Evolutionary conservation across 495 filamentous ascomycete species (phyloP).

Genomic region (Daldinia grandis): DNA sequence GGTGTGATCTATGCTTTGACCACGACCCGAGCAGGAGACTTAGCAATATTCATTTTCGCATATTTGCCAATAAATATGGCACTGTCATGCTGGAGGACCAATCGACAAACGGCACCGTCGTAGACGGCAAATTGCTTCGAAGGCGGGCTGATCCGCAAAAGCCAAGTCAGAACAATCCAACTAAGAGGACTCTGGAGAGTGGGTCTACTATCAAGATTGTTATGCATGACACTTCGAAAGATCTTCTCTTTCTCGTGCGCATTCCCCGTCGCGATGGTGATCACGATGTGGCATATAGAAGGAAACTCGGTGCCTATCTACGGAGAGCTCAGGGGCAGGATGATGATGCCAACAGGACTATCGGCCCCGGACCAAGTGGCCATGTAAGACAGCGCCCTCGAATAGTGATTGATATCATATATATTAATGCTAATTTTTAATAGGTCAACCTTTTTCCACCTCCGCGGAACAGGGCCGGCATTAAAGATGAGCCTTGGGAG

Average conservation of each 20-base stretch:
- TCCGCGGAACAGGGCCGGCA: neutral
- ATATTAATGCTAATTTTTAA: constrained; percentile 13
- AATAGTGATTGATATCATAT: neutral
- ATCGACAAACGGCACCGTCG: constrained; percentile 91
- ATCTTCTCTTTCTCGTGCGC: constrained; percentile 83
- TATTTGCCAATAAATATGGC: constrained; percentile 80
- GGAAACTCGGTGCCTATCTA: constrained; percentile 67
- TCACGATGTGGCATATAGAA: constrained; percentile 63
- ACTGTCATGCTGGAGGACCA: constrained; percentile 90
- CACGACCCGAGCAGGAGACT: constrained; percentile 67
- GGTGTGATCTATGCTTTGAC: constrained; percentile 77
- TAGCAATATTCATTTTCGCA: constrained; percentile 91
- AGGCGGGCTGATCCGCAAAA: constrained; percentile 49
- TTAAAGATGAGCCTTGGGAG: constrained; percentile 7
- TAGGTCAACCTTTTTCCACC: constrained; percentile 45
- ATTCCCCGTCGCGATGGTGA: constrained; percentile 74
- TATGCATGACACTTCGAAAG: constrained; percentile 55
- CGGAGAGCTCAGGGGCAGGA: constrained; percentile 28
- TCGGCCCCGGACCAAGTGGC: constrained; percentile 57
- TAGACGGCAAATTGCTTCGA: constrained; percentile 71
- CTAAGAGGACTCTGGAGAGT: constrained; percentile 69
- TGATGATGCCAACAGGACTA: constrained; percentile 50
- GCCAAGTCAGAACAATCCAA: constrained; percentile 39
- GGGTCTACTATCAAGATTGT: constrained; percentile 78
- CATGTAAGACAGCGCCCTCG: constrained; percentile 46